Base-by-base conservation (phyloP, 2,329 filamentous ascomycete species). In the Eurotiales sp. region DNA sequence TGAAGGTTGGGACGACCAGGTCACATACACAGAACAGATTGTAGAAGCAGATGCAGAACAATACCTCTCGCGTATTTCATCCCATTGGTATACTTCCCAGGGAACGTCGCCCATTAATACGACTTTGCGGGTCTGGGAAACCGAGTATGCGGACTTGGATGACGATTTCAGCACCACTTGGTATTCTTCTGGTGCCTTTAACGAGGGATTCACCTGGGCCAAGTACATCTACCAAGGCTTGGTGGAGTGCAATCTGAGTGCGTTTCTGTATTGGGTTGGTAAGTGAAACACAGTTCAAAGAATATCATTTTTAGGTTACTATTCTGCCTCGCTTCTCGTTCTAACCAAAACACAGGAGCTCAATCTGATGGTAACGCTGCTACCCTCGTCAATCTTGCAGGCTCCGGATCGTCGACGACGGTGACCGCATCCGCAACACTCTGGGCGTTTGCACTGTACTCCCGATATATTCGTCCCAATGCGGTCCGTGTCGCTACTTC, bases 81-180 rank as follows among this genome's bases (percentile, higher is more conserved):
- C 46, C 10, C 46, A 49, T 49, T 41, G 37, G 46, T 49, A 49
- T 19, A 32, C 36, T n/a, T 49, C 46, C 14, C n/a, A 42, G 15
- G 36, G 36, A 4, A 49, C 37, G 8, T 49, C 37, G 8, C 27
- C 37, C 12, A 32, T 49, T 10, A 32, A 29, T 10, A 49, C 46
- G 11, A n/a, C 10, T 2, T 17, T 49, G 15, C 11, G 36, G 3
- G 27, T 34, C 11, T 49, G 46, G 46, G 36, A 41, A 21, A 41
- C 46, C 8, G 46, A 49, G 46, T 44, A 44, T 17, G 46, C 37
- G 1, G 46, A 40, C 8, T 34, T 49, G 22, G 27, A 32, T 11
- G 46, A 40, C 19, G 36, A 14, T 10, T 49, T 49, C 17, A 42
- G 23, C 21, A 49, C 46, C 5, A 29, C 19, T 14, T 49, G 46